These are phyloP conservation scores for Crassisporium funariophilum DNA, from an alignment of 768 basidiomycete genomes.

Conservation along the genomic window DNA sequence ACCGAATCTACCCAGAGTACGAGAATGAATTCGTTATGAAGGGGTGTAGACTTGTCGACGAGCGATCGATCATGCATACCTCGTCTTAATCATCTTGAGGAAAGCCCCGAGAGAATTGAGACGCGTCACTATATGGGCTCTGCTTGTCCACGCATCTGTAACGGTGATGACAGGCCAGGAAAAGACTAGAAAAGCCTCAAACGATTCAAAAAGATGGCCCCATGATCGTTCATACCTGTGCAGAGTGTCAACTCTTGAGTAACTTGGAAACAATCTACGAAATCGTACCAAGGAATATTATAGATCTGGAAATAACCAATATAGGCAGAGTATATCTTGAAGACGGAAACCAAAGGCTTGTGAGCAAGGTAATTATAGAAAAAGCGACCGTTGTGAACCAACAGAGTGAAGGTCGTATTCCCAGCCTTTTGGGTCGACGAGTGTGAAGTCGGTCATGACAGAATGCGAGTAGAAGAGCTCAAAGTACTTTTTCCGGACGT, in stretches of 20 bases:
- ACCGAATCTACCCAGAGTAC: constrained; percentile 56
- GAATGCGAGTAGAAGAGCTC: neutral
- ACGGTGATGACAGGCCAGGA: constrained; percentile 83
- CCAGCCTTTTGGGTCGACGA: constrained; percentile 79
- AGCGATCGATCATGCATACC: constrained; percentile 38
- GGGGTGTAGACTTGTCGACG: neutral
- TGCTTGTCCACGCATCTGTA: constrained; percentile 71
- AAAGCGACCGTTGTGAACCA: constrained; percentile 26
- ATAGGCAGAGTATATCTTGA: constrained; percentile 69
- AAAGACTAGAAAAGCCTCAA: constrained; percentile 78
- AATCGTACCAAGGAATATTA: constrained; percentile 61
- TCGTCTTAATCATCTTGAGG: constrained; percentile 83
- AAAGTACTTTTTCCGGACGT: neutral
- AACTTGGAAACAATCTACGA: constrained; percentile 4
- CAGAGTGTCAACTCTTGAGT: constrained; percentile 5
- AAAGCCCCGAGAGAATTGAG: constrained; percentile 72
- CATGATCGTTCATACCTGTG: constrained; percentile 78
- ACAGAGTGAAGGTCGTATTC: constrained; percentile 81
- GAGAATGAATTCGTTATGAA: constrained; percentile 3
- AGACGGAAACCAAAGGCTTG: constrained; percentile 4
- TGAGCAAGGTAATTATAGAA: constrained; percentile 2
- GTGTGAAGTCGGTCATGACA: constrained; percentile 61
- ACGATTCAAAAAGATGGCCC: constrained; percentile 77
- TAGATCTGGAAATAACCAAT: constrained; percentile 78
- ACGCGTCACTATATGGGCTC: constrained; percentile 80